A percentile compares a stretch with the other conserved stretches of the same genome.
Conservation (phyloP, 1,139 yeast species). For the Pichia sp. region DNA sequence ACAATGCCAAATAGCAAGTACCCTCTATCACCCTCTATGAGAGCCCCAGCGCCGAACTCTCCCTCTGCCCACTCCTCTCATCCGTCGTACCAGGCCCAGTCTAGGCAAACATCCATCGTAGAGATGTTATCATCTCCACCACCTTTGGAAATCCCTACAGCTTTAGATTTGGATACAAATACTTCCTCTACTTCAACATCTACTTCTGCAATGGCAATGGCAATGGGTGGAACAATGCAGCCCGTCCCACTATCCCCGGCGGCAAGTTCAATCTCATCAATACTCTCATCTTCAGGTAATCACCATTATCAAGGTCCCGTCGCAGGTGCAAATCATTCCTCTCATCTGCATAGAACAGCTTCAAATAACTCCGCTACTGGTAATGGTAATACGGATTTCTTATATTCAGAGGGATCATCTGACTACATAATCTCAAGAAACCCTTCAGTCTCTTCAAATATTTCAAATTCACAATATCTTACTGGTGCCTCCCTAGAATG, state of each 20-base stretch:
- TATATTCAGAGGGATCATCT: too few species aligned
- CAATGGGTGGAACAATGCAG: background rate
- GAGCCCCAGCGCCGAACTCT: slow-evolving; percentile 32
- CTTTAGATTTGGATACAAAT: background rate
- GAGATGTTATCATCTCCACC: slow-evolving; percentile 84
- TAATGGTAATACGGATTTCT: background rate
- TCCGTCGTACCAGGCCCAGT: too few species aligned
- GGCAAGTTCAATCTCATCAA: slow-evolving; percentile 9
- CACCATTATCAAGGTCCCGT: too few species aligned
- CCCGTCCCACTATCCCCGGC: slow-evolving; percentile 6
- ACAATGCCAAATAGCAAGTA: slow-evolving; percentile 23
- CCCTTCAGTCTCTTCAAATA: slow-evolving; percentile 25
- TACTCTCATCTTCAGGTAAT: slow-evolving; percentile 4
- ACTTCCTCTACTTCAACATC: background rate
- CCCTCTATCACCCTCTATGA: slow-evolving; percentile 29
- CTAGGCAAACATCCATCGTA: slow-evolving; percentile 74
- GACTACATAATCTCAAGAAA: slow-evolving; percentile 22
- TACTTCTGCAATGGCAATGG: background rate
- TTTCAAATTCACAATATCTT: slow-evolving; percentile 14
- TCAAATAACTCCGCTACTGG: background rate
- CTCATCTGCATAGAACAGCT: too few species aligned
- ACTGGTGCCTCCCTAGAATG: slow-evolving; percentile 43
- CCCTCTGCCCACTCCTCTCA: too few species aligned
- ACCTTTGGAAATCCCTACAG: slow-evolving; percentile 34
- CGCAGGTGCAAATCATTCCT: too few species aligned